phyloP scores from a whole-genome alignment of 805 yeast genomes.

The Pichia occidentalis region DNA sequence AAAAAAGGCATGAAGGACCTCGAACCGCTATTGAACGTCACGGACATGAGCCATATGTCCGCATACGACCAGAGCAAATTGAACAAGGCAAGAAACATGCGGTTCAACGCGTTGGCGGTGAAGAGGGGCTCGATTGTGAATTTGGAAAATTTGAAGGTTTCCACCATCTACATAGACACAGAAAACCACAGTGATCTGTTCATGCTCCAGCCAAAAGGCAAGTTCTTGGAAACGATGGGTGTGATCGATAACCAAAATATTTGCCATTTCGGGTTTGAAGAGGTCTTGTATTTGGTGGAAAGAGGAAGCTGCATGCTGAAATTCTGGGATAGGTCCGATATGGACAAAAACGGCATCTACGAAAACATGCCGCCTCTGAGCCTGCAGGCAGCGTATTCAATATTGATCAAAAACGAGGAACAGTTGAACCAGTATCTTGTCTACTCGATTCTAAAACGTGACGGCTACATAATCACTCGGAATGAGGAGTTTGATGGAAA shows the following conservation, averaged over 20 bases:
- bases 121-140: conserved; percentile 38
- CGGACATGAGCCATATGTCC: conserved; percentile 12
- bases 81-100: conserved; percentile 51
- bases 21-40: conserved; percentile 43
- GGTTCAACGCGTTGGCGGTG: conserved; percentile 59
- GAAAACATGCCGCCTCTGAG: conserved; percentile 38
- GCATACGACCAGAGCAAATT: conserved; percentile 32
- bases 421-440: conserved; percentile 54
- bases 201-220: conserved; percentile 55
- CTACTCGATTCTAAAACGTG: conserved; percentile 66
- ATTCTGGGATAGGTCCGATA: conserved; percentile 16
- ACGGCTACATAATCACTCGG: conserved; percentile 62
- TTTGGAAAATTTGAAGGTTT: conserved; percentile 21
- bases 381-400: conserved; percentile 57
- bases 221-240: conserved; percentile 70
- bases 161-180: conserved; percentile 21
- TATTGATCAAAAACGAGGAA: conserved; percentile 33
- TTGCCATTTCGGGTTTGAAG: conserved; percentile 52
- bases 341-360: conserved; percentile 23
- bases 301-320: conserved; percentile 52
- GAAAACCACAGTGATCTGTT: conserved; percentile 15
- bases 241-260: conserved; percentile 40
- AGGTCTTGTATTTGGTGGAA: conserved; percentile 70
- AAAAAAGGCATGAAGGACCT: conserved; percentile 81
- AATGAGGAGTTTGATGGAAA: conserved; percentile 13